A percentile compares a stretch with the other conserved stretches of the same genome.
Evolutionary conservation across 176 grass and related monocot species (phyloP).

Genomic region (Saccharum officinarum): DNA sequence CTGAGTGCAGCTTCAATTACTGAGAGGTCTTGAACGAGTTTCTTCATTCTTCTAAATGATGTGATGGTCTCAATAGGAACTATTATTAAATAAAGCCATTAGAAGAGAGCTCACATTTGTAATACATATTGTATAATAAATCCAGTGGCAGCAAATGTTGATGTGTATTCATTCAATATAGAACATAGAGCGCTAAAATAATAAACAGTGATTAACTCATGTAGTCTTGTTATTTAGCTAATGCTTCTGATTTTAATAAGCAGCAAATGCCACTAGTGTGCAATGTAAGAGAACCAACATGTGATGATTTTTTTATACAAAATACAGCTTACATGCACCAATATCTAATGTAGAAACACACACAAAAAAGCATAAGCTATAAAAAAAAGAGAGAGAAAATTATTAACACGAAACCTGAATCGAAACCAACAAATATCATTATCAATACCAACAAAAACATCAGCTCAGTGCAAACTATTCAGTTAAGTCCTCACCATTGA

Average conservation of each 20-base stretch:
- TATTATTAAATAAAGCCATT: constrained; percentile 34
- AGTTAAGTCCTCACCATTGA: not conserved
- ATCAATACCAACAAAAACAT: not conserved
- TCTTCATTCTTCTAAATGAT: constrained; percentile 97
- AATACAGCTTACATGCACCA: not conserved
- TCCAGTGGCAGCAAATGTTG: not conserved
- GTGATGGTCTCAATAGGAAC: constrained; percentile 79
- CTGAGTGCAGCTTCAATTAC: constrained; percentile 79
- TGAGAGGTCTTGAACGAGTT: constrained; percentile 63
- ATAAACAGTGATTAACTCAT: not conserved
- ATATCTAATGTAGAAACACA: not conserved
- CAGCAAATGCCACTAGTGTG: not conserved
- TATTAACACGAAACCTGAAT: not conserved
- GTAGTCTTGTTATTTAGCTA: not conserved
- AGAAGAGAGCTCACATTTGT: constrained; percentile 23
- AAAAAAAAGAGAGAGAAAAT: not conserved
- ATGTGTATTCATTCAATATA: not conserved
- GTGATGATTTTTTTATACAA: not conserved
- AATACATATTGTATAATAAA: not conserved
- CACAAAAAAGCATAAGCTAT: not conserved
- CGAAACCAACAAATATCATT: not conserved
- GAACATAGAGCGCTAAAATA: not conserved
- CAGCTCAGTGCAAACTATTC: constrained; percentile 15
- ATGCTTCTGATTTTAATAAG: not conserved
- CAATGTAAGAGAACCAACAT: not conserved